phyloP scores from a whole-genome alignment of 441 rosid genomes.

The Gossypium aridum region DNA sequence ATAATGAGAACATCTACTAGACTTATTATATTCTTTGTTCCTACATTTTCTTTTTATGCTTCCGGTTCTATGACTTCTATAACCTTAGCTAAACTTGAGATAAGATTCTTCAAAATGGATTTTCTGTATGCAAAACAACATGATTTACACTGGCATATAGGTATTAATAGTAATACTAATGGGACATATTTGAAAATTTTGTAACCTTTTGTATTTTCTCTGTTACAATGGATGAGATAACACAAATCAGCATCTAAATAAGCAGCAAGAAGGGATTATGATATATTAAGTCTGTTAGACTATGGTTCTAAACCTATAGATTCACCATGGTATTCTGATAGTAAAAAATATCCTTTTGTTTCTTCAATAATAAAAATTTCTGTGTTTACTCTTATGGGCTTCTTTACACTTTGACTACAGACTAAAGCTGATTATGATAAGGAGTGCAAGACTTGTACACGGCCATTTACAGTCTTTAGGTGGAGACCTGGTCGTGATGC shows the following conservation, averaged over 20 bases:
- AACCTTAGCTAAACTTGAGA: not conserved
- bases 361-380: not conserved
- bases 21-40: not conserved
- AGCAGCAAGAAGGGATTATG: not conserved
- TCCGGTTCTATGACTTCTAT: not conserved
- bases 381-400: not conserved
- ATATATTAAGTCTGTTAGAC: not conserved
- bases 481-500: constrained; percentile 98
- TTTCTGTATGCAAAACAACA: not conserved
- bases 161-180: not conserved
- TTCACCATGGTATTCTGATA: not conserved
- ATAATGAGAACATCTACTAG: not conserved
- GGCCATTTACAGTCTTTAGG: constrained; percentile 93
- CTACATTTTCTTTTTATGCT: not conserved
- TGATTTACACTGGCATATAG: not conserved
- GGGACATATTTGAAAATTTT: not conserved
- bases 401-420: constrained; percentile 32
- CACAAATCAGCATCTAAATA: not conserved
- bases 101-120: not conserved
- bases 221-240: not conserved
- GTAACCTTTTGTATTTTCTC: not conserved
- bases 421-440: constrained; percentile 78
- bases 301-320: not conserved
- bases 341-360: not conserved
- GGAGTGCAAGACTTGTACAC: constrained; percentile 86